Evolutionary conservation across 139 green algal genomes (phyloP), one percentile per base, ranked within the genome.

Genomic region (Medakamo hakoo): DNA sequence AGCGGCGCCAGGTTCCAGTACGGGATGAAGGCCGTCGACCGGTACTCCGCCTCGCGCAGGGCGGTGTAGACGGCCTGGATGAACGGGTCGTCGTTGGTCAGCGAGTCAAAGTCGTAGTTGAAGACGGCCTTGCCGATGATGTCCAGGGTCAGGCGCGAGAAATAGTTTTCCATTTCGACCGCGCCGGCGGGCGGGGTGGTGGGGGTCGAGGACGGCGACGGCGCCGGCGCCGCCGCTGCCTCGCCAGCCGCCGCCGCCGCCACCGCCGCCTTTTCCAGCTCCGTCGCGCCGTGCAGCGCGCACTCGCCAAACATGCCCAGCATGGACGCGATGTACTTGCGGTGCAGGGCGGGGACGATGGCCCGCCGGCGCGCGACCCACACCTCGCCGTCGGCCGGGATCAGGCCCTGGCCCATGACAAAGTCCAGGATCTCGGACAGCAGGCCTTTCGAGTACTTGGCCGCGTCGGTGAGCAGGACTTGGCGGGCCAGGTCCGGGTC

Each of bases 51-150:
- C 71, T 98, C 91, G 3, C 84, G 76, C 59, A 98, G 78, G 2
- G 82, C 72, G 2, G 82, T 92, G 78, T 98, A 98, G 61, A 98
- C 91, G 0, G 91, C 91, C 80, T 95, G 80, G 32, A 95, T 95
- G 27, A 95, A 82, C 14, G 88, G 88, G 77, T 94, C 86, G 61
- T 96, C 87, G 49, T 86, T 84, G 0, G 78, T 88, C 22, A 95
- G 73, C 23, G 79, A 86, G 75, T 95, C 82, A 71, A 95, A 98
- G 55, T 98, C 89, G 76, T 97, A 98, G 85, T 97, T 95, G 80
- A 98, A 98, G 48, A 98, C 91, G 0, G 91, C 91, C 75, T 96
- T 94, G 67, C 88, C 91, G 63, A 98, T 98, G 75, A 98, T 95
- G 82, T 98, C 91, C 63, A 98, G 79, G 0, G 82, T 84, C n/a